These are phyloP conservation scores for Lipomyces spencermartinsiae DNA, from an alignment of 805 yeast genomes.

Conservation along the genomic window DNA sequence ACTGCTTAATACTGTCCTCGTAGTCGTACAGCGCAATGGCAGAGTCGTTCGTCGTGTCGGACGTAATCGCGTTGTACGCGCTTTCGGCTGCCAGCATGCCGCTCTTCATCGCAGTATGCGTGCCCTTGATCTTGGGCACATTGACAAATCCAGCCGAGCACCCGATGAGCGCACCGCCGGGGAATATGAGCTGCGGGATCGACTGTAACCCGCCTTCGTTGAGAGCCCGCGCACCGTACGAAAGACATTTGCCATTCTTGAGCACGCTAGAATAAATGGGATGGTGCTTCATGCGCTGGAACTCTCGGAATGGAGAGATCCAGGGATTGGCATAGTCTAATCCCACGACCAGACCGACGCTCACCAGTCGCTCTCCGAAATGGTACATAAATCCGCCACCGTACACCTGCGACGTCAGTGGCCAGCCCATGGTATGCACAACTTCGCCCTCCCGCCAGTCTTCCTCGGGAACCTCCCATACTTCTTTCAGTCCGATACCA, in stretches of 20 bases:
- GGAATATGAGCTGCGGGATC: constrained; percentile 87
- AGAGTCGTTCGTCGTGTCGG: constrained; percentile 37
- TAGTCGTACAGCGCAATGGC: constrained; percentile 57
- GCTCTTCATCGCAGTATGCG: constrained; percentile 96
- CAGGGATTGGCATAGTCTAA: constrained; percentile 94
- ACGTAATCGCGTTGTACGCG: constrained; percentile 62
- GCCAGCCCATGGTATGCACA: constrained; percentile 89
- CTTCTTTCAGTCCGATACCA: constrained; percentile 95
- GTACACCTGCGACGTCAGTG: constrained; percentile 72
- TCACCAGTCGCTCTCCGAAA: constrained; percentile 91
- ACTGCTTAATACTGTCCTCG: constrained; percentile 67
- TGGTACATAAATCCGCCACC: constrained; percentile 99
- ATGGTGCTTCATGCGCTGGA: constrained; percentile 83
- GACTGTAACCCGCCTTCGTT: constrained; percentile 98
- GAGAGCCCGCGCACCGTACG: constrained; percentile 94
- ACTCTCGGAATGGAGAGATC: constrained; percentile 93
- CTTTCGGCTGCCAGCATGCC: constrained; percentile 95
- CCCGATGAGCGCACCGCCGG: constrained; percentile 96
- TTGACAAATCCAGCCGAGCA: no score
- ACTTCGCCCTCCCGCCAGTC: constrained; percentile 82
- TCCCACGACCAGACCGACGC: constrained; percentile 94
- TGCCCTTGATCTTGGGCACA: constrained; percentile 94
- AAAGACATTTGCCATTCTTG: constrained; percentile 88
- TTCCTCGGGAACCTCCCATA: constrained; percentile 90
- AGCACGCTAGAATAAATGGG: constrained; percentile 78